Conservation (phyloP, 768 basidiomycete genomes). For the Russula earlei region DNA sequence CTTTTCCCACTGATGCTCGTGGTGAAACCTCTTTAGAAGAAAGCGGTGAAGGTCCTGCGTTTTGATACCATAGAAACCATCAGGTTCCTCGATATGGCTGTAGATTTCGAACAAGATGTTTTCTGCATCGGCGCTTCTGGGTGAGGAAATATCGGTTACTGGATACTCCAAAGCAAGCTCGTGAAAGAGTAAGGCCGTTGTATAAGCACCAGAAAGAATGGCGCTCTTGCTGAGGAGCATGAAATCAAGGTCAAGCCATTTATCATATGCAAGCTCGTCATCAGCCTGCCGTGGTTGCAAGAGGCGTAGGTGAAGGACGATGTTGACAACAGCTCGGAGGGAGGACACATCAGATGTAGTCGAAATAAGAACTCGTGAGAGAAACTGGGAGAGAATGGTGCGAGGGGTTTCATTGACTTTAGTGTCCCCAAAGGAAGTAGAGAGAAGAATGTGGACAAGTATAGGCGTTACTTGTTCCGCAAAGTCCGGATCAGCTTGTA, state of each 20-base stretch:
- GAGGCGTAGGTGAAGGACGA: conserved; percentile 71
- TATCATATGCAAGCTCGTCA: conserved; percentile 48
- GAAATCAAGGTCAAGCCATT: conserved; percentile 78
- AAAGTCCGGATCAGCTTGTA: conserved; percentile 45
- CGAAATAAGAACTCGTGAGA: conserved; percentile 43
- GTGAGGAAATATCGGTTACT: conserved; percentile 22
- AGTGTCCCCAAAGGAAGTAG: conserved; percentile 16
- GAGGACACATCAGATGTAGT: conserved; percentile 33
- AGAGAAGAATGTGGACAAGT: conserved; percentile 61
- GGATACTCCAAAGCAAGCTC: conserved; percentile 61
- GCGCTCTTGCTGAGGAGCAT: conserved; percentile 63
- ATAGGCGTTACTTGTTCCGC: conserved; percentile 64
- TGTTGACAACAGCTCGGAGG: conserved; percentile 55
- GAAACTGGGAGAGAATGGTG: conserved; percentile 40
- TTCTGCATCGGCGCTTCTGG: conserved; percentile 37
- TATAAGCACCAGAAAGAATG: conserved; percentile 72
- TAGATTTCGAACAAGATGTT: conserved; percentile 87
- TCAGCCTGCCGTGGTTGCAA: conserved; percentile 35
- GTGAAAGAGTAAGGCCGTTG: conserved; percentile 82
- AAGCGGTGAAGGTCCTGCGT: conserved; percentile 69
- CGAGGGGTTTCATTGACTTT: conserved; percentile 24
- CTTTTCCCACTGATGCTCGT: conserved; percentile 88
- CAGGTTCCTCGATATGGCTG: conserved; percentile 91
- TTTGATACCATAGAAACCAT: conserved; percentile 94
- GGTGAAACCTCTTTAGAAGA: conserved; percentile 78